Percentiles rank a stretch among this genome's conserved stretches.
Evolutionary conservation across 148 eudicot species (phyloP).

Genomic region (Salicornia ramosissima): DNA sequence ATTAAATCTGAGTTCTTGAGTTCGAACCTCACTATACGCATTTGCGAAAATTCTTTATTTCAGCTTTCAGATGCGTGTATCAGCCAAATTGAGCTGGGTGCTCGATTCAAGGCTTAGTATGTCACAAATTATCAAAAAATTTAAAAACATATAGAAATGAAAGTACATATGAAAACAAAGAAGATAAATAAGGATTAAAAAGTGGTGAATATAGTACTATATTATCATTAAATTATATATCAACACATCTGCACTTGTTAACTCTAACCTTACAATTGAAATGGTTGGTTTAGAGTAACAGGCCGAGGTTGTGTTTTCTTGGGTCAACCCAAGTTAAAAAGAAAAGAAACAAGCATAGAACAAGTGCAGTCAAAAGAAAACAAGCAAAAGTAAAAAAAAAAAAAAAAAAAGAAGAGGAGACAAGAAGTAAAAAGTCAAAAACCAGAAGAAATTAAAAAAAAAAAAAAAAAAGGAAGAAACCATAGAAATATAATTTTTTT

Average conservation of each 20-base stretch:
- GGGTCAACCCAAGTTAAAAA: slow-evolving; percentile 23
- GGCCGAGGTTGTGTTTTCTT: slow-evolving; percentile 43
- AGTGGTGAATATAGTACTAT: background rate
- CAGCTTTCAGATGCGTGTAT: too few species aligned
- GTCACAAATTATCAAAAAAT: too few species aligned
- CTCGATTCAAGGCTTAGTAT: too few species aligned
- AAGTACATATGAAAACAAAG: too few species aligned
- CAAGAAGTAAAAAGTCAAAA: background rate
- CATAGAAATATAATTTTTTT: background rate
- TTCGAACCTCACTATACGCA: too few species aligned
- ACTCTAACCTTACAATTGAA: slow-evolving; percentile 31
- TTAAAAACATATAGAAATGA: too few species aligned
- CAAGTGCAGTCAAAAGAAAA: slow-evolving; percentile 22
- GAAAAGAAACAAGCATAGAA: background rate
- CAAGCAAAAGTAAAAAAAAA: slow-evolving; percentile 21
- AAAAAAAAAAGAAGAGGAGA: slow-evolving; percentile 22
- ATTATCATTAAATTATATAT: slow-evolving; percentile 23
- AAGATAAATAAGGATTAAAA: background rate
- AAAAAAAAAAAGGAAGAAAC: slow-evolving; percentile 17
- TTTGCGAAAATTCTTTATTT: too few species aligned
- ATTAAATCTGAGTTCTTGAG: too few species aligned
- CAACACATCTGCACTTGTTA: slow-evolving; percentile 47
- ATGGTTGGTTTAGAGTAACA: slow-evolving; percentile 33
- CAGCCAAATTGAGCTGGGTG: too few species aligned
- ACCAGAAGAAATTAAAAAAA: slow-evolving; percentile 2